phyloP scores from a whole-genome alignment of 495 filamentous ascomycete genomes.

The Penicillium steckii region DNA sequence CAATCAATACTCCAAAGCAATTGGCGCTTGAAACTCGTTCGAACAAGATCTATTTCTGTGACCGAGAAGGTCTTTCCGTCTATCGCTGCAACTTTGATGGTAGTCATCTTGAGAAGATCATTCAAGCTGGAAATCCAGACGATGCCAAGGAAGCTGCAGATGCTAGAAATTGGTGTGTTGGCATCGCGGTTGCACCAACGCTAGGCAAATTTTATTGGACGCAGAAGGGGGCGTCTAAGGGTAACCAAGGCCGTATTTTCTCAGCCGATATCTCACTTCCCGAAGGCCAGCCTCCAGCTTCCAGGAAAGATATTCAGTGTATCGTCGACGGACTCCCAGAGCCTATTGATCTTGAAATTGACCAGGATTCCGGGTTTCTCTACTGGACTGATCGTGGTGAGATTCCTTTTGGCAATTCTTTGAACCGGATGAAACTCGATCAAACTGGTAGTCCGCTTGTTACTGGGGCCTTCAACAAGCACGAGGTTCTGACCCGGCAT shows the following conservation, averaged over 20 bases:
- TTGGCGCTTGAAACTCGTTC: slow-evolving; percentile 30
- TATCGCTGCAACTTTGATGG: slow-evolving; percentile 46
- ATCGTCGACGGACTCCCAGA: slow-evolving; percentile 44
- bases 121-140: slow-evolving; percentile 33
- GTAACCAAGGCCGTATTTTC: slow-evolving; percentile 48
- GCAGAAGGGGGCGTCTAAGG: slow-evolving; percentile 53
- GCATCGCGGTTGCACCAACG: slow-evolving; percentile 23
- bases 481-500: slow-evolving; percentile 32
- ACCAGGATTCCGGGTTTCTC: slow-evolving; percentile 32
- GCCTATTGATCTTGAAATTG: slow-evolving; percentile 51
- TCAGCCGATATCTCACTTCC: slow-evolving; percentile 38
- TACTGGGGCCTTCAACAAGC: not conserved
- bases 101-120: slow-evolving; percentile 36
- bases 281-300: slow-evolving; percentile 8
- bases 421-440: slow-evolving; percentile 34
- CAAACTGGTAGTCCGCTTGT: slow-evolving; percentile 14
- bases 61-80: slow-evolving; percentile 53
- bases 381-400: slow-evolving; percentile 60
- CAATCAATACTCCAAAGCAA: slow-evolving; percentile 54
- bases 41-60: slow-evolving; percentile 48
- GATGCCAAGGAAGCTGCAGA: slow-evolving; percentile 19
- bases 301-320: slow-evolving; percentile 36
- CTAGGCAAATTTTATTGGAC: slow-evolving; percentile 54
- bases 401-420: slow-evolving; percentile 43
- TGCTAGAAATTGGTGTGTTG: slow-evolving; percentile 32